Evolutionary conservation across 371 early-diverging fungal species (phyloP).

Genomic region (Haplosporangium sp.): DNA sequence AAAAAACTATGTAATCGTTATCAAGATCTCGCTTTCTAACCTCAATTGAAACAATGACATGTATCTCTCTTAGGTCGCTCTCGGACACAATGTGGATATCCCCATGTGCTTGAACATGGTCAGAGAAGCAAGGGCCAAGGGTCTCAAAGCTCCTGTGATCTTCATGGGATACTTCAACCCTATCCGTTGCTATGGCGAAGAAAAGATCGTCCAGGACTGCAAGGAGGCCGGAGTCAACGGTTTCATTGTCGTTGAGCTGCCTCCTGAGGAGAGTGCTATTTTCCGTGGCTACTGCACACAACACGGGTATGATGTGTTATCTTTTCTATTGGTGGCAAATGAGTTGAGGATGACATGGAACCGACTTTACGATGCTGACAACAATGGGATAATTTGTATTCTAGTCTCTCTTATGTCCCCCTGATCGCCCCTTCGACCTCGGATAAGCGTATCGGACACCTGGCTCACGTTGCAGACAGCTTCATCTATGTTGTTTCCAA

Average conservation of each 20-base stretch:
- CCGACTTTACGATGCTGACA: neutral
- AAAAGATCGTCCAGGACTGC: slow-evolving; percentile 83
- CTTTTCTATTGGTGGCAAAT: neutral
- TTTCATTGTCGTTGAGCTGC: slow-evolving; percentile 97
- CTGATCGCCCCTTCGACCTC: slow-evolving; percentile 95
- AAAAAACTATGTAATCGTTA: too few species aligned
- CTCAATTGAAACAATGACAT: neutral
- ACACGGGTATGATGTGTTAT: slow-evolving; percentile 61
- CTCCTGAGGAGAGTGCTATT: slow-evolving; percentile 92
- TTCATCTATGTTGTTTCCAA: slow-evolving; percentile 96
- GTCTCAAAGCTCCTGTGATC: slow-evolving; percentile 91
- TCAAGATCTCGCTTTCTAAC: too few species aligned
- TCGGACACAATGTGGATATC: slow-evolving; percentile 83
- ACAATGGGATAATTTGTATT: neutral
- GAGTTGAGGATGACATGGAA: neutral
- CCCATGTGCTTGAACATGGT: slow-evolving; percentile 84
- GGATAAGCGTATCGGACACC: slow-evolving; percentile 80
- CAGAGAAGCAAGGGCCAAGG: slow-evolving; percentile 80
- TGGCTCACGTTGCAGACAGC: slow-evolving; percentile 85
- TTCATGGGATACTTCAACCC: slow-evolving; percentile 99
- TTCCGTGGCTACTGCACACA: slow-evolving; percentile 83
- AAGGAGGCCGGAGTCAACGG: slow-evolving; percentile 90
- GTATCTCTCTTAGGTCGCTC: slow-evolving; percentile 68
- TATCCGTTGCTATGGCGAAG: slow-evolving; percentile 92
- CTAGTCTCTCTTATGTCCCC: slow-evolving; percentile 89